Base-by-base conservation (phyloP, 2,329 filamentous ascomycete species). In the Pseudogymnoascus sp. region DNA sequence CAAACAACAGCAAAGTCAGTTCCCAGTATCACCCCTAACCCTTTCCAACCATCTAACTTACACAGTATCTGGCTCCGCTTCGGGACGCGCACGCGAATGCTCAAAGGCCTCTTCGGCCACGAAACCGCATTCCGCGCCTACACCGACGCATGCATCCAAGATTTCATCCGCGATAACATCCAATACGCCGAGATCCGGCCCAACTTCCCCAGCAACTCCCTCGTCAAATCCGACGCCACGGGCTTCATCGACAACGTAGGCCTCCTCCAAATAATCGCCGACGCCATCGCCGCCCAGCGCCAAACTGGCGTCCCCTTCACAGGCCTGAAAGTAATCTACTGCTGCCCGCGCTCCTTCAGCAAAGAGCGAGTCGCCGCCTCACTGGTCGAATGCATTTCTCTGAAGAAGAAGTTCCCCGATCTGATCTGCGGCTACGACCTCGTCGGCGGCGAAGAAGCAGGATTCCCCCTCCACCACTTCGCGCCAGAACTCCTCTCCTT, bases 101-200 rank as follows among this genome's bases (percentile, higher is more conserved):
- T 90, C 80, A 90, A 90, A 70, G 87, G 87, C 0, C 76, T 90
- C 0, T 81, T 89, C 69, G 87, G 87, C 70, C 89, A 89, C 67
- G 80, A 84, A 70, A 78, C 77, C 3, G 84, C 85, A 3, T 89
- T 85, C 69, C 76, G 77, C 56, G 77, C 75, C 71, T 90, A 90
- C 68, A 87, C 86, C 2, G 75, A 77, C 8, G 71, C 76, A 2
- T 84, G 83, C 18, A 82, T 89, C 10, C 76, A 85, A 63, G 82
- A 84, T 65, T 85, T 90, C 71, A 80, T 84, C 21, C 69, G 77
- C 5, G 86, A 90, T 69, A 83, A 83, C 47, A 85, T 90, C 66
- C 86, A 87, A 74, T 90, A 89, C 68, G 86, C 86, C 28, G 87
- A 90, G 73, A 82, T 90, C 42, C 80, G 87, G 28, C 86, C 86